These are phyloP conservation scores for Pichia kluyveri DNA, from an alignment of 805 yeast species.

Conservation along the genomic window DNA sequence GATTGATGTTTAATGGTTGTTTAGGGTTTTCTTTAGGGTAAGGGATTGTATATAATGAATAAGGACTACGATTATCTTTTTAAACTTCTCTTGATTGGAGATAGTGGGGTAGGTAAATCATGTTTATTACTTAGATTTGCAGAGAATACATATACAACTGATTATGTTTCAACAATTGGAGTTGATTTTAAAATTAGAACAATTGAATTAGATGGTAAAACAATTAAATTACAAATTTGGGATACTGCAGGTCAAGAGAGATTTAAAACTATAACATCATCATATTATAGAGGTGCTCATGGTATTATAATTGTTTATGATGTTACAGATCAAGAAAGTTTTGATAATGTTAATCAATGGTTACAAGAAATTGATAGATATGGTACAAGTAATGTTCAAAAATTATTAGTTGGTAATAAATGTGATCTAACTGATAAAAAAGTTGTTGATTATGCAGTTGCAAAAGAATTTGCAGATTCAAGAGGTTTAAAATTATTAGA, in stretches of 20 bases:
- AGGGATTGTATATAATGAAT: neutral
- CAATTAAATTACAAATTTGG: conserved; percentile 97
- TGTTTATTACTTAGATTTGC: conserved; percentile 92
- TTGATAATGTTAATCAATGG: conserved; percentile 97
- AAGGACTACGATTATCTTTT: conserved; percentile 97
- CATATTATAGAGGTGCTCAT: conserved; percentile 97
- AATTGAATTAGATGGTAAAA: conserved; percentile 91
- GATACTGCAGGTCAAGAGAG: conserved; percentile 99
- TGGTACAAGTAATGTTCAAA: conserved; percentile 96
- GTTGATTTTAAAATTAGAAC: conserved; percentile 90
- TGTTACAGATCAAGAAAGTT: conserved; percentile 94
- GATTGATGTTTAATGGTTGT: no score
- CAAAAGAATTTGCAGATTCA: conserved; percentile 96
- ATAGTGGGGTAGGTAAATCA: conserved; percentile 97
- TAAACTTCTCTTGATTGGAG: conserved; percentile 91
- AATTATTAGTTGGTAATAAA: conserved; percentile 92
- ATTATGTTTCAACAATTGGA: conserved; percentile 95
- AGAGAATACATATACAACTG: conserved; percentile 94
- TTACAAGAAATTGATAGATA: conserved; percentile 96
- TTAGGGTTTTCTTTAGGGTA: no score
- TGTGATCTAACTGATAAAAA: conserved; percentile 90
- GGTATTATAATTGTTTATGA: conserved; percentile 97
- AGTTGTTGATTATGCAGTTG: conserved; percentile 91
- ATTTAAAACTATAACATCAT: conserved; percentile 94
- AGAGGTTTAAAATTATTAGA: conserved; percentile 91